Base-by-base conservation (phyloP, 257 asterid species). In the Fraxinus americana region DNA sequence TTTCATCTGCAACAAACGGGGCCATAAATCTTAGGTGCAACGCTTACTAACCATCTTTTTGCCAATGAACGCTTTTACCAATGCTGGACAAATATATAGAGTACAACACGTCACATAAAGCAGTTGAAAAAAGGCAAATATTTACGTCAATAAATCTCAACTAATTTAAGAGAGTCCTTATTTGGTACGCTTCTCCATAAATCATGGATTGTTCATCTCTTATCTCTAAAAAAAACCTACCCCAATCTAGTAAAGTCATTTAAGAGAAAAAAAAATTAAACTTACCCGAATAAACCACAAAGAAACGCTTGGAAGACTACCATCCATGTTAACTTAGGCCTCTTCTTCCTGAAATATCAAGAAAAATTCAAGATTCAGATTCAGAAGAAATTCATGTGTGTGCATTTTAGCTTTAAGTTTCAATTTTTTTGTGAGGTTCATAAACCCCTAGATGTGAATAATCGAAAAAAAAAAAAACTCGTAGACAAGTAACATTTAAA, bases 221-320 rank as follows among this genome's bases (percentile, higher is more conserved):
- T 4, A 48, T 48, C 21, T 16, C 21, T 4, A 4, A 4, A 41
- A 4, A 48, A 48, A 48, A n/a, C n/a, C 59, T 48, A 48, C 14
- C 21, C 21, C 7, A 48, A 48, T 48, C 59, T 14, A 16, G 1
- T 17, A 48, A 48, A 48, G 59, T 48, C 4, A 48, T 48, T 48
- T 16, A 16, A 16, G 8, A 1, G 2, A 1, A 57, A 5, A 1
- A 61, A 61, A 61, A 23, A 2, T 7, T 13, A 4, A 57, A 74
- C 85, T 79, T 75, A 81, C 92, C 92, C 97, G 57, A 90, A 77
- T 70, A 93, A 75, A 36, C 94, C 97, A 74, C 90, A 86, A 4
- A 91, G 81, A 77, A 85, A 89, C 3, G 83, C 90, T 6, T 85
- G 87, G 2, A 83, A 83, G 10, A 78, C 73, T 65, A 75, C 83